phyloP scores from a whole-genome alignment of 1,284 basidiomycete species.

The Sphagnurus paluster region DNA sequence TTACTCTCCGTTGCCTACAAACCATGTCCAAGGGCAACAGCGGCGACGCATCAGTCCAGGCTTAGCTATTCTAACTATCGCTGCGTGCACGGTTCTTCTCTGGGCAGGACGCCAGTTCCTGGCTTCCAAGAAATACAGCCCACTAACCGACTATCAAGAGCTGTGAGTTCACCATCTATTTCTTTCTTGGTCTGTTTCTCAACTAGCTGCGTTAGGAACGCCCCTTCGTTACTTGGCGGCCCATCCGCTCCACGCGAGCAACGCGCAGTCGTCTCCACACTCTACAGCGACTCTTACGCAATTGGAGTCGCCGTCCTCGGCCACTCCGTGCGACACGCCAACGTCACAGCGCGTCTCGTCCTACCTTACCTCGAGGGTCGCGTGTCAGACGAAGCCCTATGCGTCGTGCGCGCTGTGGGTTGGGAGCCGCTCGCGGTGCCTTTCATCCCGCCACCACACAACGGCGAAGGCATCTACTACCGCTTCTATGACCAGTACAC shows the following conservation, averaged over 20 bases:
- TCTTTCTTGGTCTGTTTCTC: not conserved
- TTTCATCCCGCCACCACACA: slow-evolving; percentile 38
- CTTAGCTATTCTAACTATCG: not conserved
- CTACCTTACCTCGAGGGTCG: slow-evolving; percentile 41
- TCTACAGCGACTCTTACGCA: slow-evolving; percentile 44
- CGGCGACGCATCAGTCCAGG: not conserved
- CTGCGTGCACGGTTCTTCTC: not conserved
- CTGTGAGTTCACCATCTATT: slow-evolving; percentile 20
- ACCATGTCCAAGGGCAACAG: not conserved
- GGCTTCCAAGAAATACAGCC: slow-evolving; percentile 13
- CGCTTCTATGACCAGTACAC: slow-evolving; percentile 45
- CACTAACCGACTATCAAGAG: slow-evolving; percentile 26
- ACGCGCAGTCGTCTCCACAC: slow-evolving; percentile 40
- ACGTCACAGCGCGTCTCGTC: slow-evolving; percentile 33
- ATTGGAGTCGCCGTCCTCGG: slow-evolving; percentile 44
- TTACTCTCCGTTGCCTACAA: not conserved
- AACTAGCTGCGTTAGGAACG: slow-evolving; percentile 5
- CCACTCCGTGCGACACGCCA: slow-evolving; percentile 36
- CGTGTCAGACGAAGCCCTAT: slow-evolving; percentile 38
- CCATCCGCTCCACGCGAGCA: not conserved
- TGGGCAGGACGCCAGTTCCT: slow-evolving; percentile 4
- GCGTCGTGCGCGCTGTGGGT: slow-evolving; percentile 38
- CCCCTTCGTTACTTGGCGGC: slow-evolving; percentile 9
- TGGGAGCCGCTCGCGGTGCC: slow-evolving; percentile 38
- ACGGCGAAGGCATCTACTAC: slow-evolving; percentile 31